phyloP scores from a whole-genome alignment of 257 asterid genomes.

The Salvia hispanica region DNA sequence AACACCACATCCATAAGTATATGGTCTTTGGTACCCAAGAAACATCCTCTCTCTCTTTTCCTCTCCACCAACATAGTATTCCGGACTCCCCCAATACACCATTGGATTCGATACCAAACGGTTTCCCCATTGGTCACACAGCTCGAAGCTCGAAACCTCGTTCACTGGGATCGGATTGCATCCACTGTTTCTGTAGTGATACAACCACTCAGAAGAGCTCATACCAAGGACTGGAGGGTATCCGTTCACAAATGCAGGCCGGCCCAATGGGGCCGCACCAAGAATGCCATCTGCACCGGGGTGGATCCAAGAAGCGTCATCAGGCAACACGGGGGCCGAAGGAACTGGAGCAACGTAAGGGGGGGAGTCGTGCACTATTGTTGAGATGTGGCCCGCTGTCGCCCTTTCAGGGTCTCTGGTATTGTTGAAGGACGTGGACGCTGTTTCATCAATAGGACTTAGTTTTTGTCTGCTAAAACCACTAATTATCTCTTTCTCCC shows the following conservation, averaged over 20 bases:
- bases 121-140: constrained; percentile 75
- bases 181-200: constrained; percentile 74
- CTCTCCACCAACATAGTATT: constrained; percentile 47
- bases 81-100: constrained; percentile 52
- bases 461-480: constrained; percentile 43
- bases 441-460: constrained; percentile 62
- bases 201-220: constrained; percentile 96
- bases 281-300: constrained; percentile 59
- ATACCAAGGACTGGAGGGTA: constrained; percentile 64
- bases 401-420: constrained; percentile 31
- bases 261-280: constrained; percentile 64
- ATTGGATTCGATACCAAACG: constrained; percentile 52
- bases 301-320: constrained; percentile 56
- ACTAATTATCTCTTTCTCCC: constrained; percentile 37
- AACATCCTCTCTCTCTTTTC: constrained; percentile 41
- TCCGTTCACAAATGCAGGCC: constrained; percentile 49
- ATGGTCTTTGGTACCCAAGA: constrained; percentile 58
- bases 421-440: constrained; percentile 49
- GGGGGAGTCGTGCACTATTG: constrained; percentile 36
- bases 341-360: constrained; percentile 66
- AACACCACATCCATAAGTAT: constrained; percentile 51
- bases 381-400: constrained; percentile 34
- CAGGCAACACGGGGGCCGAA: constrained; percentile 85
- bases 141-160: constrained; percentile 54
- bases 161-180: constrained; percentile 39